Conservation (phyloP, 768 basidiomycete genomes). For the Tricholomella constricta region DNA sequence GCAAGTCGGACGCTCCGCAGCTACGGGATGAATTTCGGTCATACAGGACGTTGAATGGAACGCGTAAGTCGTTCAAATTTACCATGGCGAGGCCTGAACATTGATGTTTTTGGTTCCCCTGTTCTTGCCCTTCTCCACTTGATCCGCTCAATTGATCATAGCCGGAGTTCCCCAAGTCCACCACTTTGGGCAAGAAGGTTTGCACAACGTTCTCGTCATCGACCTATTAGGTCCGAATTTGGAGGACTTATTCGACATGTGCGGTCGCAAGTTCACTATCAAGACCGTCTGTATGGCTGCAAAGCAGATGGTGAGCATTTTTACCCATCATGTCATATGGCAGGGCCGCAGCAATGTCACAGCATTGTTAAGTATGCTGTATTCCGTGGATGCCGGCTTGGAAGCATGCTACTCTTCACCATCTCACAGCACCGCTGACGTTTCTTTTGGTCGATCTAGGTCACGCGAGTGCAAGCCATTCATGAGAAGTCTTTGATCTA, state of each 20-base stretch:
- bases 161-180: slow-evolving; percentile 98
- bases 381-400: slow-evolving; percentile 15
- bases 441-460: slow-evolving; percentile 45
- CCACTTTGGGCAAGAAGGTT: slow-evolving; percentile 97
- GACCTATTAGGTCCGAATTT: slow-evolving; percentile 97
- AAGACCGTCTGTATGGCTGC: slow-evolving; percentile 99
- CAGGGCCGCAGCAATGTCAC: slow-evolving; percentile 5
- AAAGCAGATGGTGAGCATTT: slow-evolving; percentile 87
- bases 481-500: slow-evolving; percentile 99
- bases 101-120: neutral
- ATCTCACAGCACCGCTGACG: slow-evolving; percentile 11
- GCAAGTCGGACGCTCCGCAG: slow-evolving; percentile 98
- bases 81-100: neutral
- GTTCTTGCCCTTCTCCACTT: slow-evolving; percentile 8
- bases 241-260: slow-evolving; percentile 99
- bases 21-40: slow-evolving; percentile 96
- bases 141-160: slow-evolving; percentile 33
- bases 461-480: slow-evolving; percentile 94
- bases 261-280: slow-evolving; percentile 94
- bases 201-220: slow-evolving; percentile 94
- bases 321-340: slow-evolving; percentile 1
- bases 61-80: slow-evolving; percentile 55
- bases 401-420: neutral
- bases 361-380: neutral
- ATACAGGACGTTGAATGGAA: slow-evolving; percentile 92